Base-by-base conservation (phyloP, 208 protist species). In the Crithidia mellificae region DNA sequence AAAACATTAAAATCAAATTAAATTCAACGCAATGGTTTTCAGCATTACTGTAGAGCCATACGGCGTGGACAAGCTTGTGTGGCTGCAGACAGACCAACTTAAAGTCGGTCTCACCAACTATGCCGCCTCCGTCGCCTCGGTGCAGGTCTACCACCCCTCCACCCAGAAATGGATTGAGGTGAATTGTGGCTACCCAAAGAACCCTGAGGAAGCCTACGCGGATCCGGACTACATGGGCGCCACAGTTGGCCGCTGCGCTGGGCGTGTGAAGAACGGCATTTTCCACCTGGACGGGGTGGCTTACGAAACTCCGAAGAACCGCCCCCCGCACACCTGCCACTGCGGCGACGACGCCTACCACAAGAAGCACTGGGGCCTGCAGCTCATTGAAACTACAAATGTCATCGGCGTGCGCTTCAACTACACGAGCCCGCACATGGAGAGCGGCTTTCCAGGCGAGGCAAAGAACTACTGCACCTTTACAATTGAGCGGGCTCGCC, bases 171-270 rank as follows among this genome's bases (percentile, higher is more conserved):
- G 86, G 83, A 74, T 87, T 19, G 78, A 92, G 72, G 78, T 92
- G 30, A 78, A 83, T 72, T 66, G 59, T 27, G 79, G 77, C 53
- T 89, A 89, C 65, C 55, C 67, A 8, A 53, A 72, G 63, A 84
- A 81, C 55, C 68, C 79, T 27, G 78, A 89, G 74, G 80, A 80
- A 15, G 53, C 55, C 17, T 72, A 64, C 34, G 80, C 82, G 51
- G 65, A 70, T 30, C 70, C 46, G 34, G 74, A 64, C 27, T 88
- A 84, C 78, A 84, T 86, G 59, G 81, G 81, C 32, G 72, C 72
- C 69, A 92, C 83, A 15, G 80, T 85, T 9, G 86, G 86, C 36
- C 80, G 83, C 70, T 84, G 76, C 41, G 86, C 86, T 25, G 86
- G 83, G 36, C 86, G 86, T 43, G 82, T 92, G 36, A 36, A 36